A percentile compares a stretch with the other conserved stretches of the same genome.
phyloP scores from a whole-genome alignment of 2,329 filamentous ascomycete species.

The Dothistroma pini region DNA sequence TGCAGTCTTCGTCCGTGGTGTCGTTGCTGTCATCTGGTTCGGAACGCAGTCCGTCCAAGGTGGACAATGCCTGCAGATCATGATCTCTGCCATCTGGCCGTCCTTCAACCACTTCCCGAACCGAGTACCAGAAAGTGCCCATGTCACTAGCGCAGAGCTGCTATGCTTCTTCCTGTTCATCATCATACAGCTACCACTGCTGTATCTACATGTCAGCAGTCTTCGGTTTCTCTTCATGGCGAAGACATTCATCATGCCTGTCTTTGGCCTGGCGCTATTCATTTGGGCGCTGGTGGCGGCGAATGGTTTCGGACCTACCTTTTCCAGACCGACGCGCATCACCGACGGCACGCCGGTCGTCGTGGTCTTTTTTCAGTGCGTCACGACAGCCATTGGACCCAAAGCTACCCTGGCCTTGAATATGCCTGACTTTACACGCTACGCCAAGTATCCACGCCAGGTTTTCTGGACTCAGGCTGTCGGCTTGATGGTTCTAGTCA shows the following conservation, averaged over 20 bases:
- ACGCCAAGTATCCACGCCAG: slow-evolving; percentile 12
- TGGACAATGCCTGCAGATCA: slow-evolving; percentile 14
- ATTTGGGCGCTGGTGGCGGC: slow-evolving; percentile 58
- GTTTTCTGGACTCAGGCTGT: slow-evolving; percentile 12
- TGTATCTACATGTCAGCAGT: slow-evolving; percentile 40
- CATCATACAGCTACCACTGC: slow-evolving; percentile 42
- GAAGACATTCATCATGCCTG: slow-evolving; percentile 47
- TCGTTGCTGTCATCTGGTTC: slow-evolving; percentile 27
- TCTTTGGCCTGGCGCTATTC: slow-evolving; percentile 59
- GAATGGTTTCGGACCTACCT: slow-evolving; percentile 43
- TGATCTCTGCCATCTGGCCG: slow-evolving; percentile 35
- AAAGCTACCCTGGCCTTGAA: slow-evolving; percentile 52
- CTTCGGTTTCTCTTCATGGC: slow-evolving; percentile 53
- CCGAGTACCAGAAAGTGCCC: slow-evolving; percentile 37
- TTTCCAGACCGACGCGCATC: slow-evolving; percentile 21
- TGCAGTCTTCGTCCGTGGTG: slow-evolving; percentile 19
- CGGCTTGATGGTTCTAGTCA: slow-evolving; percentile 30
- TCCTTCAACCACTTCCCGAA: slow-evolving; percentile 38
- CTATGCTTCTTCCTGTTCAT: slow-evolving; percentile 43
- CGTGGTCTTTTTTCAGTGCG: slow-evolving; percentile 21
- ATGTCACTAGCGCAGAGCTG: slow-evolving; percentile 43
- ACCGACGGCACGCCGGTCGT: slow-evolving; percentile 13
- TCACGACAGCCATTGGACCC: slow-evolving; percentile 35
- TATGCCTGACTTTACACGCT: slow-evolving; percentile 20
- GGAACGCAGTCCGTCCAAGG: slow-evolving; percentile 22